A percentile compares a stretch with the other conserved stretches of the same genome.
phyloP scores from a whole-genome alignment of 352 stramenopile genomes.

The Phytophthora idaei region DNA sequence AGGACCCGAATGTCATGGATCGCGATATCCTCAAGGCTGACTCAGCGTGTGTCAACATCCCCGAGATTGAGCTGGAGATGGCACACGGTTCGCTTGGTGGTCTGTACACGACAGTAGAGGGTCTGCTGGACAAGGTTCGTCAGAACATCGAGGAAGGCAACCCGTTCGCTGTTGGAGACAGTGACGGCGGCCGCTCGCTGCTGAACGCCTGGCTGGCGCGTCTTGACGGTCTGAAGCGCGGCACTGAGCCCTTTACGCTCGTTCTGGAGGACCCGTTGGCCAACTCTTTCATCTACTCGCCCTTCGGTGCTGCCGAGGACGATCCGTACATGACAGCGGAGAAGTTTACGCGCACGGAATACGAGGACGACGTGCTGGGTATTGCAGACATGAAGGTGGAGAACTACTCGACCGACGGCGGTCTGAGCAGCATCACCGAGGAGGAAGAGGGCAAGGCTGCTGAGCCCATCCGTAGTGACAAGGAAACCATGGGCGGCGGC shows the following conservation, averaged over 20 bases:
- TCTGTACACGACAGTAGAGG: conserved; percentile 95
- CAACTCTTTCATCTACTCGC: conserved; percentile 92
- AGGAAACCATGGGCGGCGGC: conserved; percentile 66
- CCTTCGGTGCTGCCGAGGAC: conserved; percentile 51
- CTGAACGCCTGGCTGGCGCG: conserved; percentile 60
- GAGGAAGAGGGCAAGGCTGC: conserved; percentile 39
- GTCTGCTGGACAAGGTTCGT: conserved; percentile 87
- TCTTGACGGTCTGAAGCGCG: conserved; percentile 60
- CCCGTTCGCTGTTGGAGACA: conserved; percentile 86
- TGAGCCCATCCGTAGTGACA: conserved; percentile 58
- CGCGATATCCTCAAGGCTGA: conserved; percentile 94
- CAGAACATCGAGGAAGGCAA: conserved; percentile 80
- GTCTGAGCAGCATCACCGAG: conserved; percentile 42
- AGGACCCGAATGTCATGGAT: conserved; percentile 73
- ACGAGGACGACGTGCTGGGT: conserved; percentile 93
- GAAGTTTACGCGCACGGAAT: conserved; percentile 86
- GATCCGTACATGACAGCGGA: conserved; percentile 76
- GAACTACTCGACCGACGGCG: conserved; percentile 55
- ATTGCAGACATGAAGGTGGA: conserved; percentile 94
- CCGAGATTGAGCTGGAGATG: conserved; percentile 93
- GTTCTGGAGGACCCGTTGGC: conserved; percentile 90
- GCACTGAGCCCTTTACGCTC: conserved; percentile 85
- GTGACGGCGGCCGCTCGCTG: conserved; percentile 62
- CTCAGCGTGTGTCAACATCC: conserved; percentile 84
- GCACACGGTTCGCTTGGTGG: conserved; percentile 87